Evolutionary conservation across 371 early-diverging fungal species (phyloP).

Genomic region (Dichotomocladium elegans): DNA sequence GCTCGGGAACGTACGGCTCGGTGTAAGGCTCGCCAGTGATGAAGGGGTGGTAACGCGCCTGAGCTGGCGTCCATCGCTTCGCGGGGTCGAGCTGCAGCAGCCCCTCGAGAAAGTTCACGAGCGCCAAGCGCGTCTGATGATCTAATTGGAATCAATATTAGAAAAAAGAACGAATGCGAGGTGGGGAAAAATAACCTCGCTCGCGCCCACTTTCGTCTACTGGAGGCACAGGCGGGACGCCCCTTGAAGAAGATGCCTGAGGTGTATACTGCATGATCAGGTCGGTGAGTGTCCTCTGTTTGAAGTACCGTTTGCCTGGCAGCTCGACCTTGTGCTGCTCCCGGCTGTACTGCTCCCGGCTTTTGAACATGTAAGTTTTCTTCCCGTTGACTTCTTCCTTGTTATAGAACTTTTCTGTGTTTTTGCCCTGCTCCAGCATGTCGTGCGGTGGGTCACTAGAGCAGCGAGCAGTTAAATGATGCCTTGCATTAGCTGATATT

Average conservation of each 20-base stretch:
- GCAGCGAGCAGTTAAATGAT: not conserved
- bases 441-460: constrained; percentile 29
- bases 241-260: constrained; percentile 6
- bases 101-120: constrained; percentile 88
- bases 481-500: not conserved
- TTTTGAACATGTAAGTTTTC: constrained; percentile 68
- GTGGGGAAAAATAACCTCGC: constrained; percentile 50
- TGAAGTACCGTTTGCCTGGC: constrained; percentile 86
- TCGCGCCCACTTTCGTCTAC: constrained; percentile 49
- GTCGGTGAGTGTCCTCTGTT: constrained; percentile 71
- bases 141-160: constrained; percentile 51
- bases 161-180: too few relatives aligned
- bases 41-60: constrained; percentile 93
- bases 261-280: constrained; percentile 77
- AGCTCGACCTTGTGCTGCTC: constrained; percentile 73
- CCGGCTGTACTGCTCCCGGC: constrained; percentile 75
- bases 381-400: constrained; percentile 30
- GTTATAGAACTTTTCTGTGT: constrained; percentile 25
- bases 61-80: constrained; percentile 91
- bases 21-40: constrained; percentile 82
- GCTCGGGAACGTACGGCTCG: constrained; percentile 53
- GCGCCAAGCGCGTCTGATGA: constrained; percentile 56
- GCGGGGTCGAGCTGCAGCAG: constrained; percentile 86
- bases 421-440: constrained; percentile 36
- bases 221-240: not conserved